A percentile compares a stretch with the other conserved stretches of the same genome.
Conservation (phyloP, 768 basidiomycete species). For the Phylloporus sp. region DNA sequence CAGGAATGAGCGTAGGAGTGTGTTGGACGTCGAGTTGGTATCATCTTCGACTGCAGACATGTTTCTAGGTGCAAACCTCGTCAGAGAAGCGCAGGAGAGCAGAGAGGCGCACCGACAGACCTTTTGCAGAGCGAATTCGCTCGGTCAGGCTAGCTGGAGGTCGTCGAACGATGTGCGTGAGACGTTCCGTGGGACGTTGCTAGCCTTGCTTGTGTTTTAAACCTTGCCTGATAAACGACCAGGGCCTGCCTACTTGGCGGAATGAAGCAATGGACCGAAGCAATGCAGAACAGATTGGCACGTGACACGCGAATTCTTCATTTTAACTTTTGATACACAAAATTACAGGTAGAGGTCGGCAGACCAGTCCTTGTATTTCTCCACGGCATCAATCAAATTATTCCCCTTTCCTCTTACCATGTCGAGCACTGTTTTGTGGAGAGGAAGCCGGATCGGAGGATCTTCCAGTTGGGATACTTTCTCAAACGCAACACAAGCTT, state of each 20-base stretch:
- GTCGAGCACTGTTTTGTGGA: slow-evolving; percentile 9
- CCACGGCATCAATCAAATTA: slow-evolving; percentile 6
- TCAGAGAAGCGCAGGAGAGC: neutral
- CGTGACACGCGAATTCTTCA: no score
- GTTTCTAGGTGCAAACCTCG: slow-evolving; percentile 1
- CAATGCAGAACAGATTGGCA: neutral
- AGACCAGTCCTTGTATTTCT: slow-evolving; percentile 23
- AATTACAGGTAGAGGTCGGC: slow-evolving; percentile 21
- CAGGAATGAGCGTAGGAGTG: slow-evolving; percentile 72
- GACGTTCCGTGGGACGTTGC: neutral
- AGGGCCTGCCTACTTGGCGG: no score
- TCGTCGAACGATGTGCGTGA: neutral
- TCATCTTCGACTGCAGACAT: slow-evolving; percentile 19
- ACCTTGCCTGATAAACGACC: no score
- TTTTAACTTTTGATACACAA: no score
- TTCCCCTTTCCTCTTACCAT: slow-evolving; percentile 10
- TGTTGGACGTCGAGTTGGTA: slow-evolving; percentile 31
- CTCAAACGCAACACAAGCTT: slow-evolving; percentile 20
- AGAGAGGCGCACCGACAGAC: neutral
- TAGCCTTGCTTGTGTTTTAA: neutral
- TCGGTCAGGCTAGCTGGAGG: neutral
- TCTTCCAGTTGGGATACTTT: slow-evolving; percentile 16
- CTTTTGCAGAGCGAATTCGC: neutral
- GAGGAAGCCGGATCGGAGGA: slow-evolving; percentile 19
- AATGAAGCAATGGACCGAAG: neutral